Base-by-base conservation (phyloP, 2,329 filamentous ascomycete species). In the Magnaporthiopsis poae region DNA sequence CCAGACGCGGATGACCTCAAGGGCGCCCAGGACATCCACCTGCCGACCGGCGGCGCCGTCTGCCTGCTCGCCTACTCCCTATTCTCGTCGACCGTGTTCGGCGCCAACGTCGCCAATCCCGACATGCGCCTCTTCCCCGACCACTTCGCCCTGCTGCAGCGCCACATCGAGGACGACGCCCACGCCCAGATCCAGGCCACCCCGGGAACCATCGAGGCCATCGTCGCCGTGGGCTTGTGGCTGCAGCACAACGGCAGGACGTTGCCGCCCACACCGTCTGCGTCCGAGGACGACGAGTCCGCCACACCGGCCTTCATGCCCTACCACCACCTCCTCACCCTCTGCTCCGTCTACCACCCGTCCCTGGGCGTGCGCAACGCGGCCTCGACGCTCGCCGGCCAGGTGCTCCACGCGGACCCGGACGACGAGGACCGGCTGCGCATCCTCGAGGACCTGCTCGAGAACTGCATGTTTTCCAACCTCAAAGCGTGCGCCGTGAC, bases 361-460 rank as follows among this genome's bases (percentile, higher is more conserved):
- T 78, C 80, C 25, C 73, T 86, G 5, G 77, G 79, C 18, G 81
- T 84, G 29, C 80, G 84, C 67, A 86, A 86, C 69, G 82, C 84
- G 0, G 80, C 84, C 3, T 84, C 80, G 2, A 74, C 77, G 2
- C 78, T 86, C 15, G 84, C 85, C 2, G 84, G 84, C 9, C 72
- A 75, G 1, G 76, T 86, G 18, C 78, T 87, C 52, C 86, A 88
- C 71, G 78, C 83, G 2, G 82, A 88, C 68, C 85, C 86, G 0
- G 81, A 85, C 33, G 84, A 86, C 68, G 80, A 82, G 3, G 81
- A 84, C 71, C 80, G 86, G 5, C 76, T 89, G 21, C 79, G 81
- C 35, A 89, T 89, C 69, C 80, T 90, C 11, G 83, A 86, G 65
- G 87, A 89, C 71, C 79, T 88, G 15, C 76, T 89, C 15, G 86